Evolutionary conservation across 1,139 yeast genomes (phyloP).

Genomic region (Geotrichum reessii): DNA sequence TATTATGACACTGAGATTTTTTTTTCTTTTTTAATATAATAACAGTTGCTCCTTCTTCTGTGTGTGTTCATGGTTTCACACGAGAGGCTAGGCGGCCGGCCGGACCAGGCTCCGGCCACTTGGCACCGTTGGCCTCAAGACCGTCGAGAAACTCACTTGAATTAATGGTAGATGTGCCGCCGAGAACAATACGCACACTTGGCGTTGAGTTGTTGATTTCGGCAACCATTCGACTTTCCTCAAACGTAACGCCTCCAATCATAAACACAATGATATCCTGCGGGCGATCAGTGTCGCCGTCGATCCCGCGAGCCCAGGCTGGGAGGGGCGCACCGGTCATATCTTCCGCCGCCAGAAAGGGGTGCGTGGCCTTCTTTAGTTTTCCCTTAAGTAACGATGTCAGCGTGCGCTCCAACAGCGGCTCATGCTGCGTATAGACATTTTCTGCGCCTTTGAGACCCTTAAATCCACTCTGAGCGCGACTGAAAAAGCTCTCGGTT

Average conservation of each 20-base stretch:
- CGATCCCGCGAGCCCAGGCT: slow-evolving; percentile 33
- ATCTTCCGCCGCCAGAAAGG: slow-evolving; percentile 34
- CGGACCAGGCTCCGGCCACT: slow-evolving; percentile 26
- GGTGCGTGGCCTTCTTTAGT: slow-evolving; percentile 45
- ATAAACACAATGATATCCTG: slow-evolving; percentile 78
- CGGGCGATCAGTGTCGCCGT: slow-evolving; percentile 35
- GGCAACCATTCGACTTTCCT: slow-evolving; percentile 78
- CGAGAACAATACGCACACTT: slow-evolving; percentile 57
- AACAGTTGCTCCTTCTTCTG: no score
- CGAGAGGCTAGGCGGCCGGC: slow-evolving; percentile 22
- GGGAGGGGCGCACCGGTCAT: slow-evolving; percentile 35
- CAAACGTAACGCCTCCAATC: slow-evolving; percentile 88
- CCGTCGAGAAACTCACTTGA: slow-evolving; percentile 50
- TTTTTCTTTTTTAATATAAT: neutral
- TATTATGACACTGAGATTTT: neutral
- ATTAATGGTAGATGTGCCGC: slow-evolving; percentile 68
- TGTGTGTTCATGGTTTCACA: neutral
- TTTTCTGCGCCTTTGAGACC: slow-evolving; percentile 48
- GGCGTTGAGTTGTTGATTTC: slow-evolving; percentile 56
- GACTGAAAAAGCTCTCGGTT: slow-evolving; percentile 38
- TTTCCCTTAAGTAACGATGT: slow-evolving; percentile 48
- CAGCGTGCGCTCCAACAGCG: slow-evolving; percentile 56
- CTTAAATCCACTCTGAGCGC: slow-evolving; percentile 42
- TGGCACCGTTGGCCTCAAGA: slow-evolving; percentile 26
- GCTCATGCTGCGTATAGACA: slow-evolving; percentile 68